A percentile compares a stretch with the other conserved stretches of the same genome.
Evolutionary conservation across 1,284 basidiomycete species (phyloP).

Genomic region (Fomes fomentarius): DNA sequence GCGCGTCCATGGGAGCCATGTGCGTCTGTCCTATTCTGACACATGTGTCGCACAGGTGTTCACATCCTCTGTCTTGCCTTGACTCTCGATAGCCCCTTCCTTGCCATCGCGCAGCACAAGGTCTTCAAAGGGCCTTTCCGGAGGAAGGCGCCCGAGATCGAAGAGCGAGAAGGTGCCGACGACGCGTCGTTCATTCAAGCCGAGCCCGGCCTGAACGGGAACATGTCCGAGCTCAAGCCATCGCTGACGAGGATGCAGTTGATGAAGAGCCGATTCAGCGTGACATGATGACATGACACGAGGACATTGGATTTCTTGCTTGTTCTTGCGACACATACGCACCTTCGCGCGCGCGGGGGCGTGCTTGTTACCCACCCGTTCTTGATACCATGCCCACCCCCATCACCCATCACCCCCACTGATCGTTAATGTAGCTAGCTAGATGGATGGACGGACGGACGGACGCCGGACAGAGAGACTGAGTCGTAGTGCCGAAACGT

Average conservation of each 20-base stretch:
- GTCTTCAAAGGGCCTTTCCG: conserved; percentile 35
- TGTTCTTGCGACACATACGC: too few relatives aligned
- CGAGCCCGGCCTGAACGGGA: neutral
- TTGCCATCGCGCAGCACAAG: conserved; percentile 33
- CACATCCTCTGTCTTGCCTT: neutral
- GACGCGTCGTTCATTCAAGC: conserved; percentile 3
- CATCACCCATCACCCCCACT: neutral
- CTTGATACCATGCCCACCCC: neutral
- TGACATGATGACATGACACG: conserved; percentile 5
- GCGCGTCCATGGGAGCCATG: conserved; percentile 42
- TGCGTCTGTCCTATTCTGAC: conserved; percentile 4
- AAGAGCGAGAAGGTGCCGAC: too few relatives aligned
- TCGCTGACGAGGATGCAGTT: conserved; percentile 10
- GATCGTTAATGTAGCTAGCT: neutral
- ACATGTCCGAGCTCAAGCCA: conserved; percentile 3
- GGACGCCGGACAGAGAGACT: neutral
- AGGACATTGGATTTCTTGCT: too few relatives aligned
- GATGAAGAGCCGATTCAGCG: conserved; percentile 21
- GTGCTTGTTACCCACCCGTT: neutral
- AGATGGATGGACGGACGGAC: neutral
- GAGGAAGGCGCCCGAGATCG: conserved; percentile 4
- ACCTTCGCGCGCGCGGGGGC: too few relatives aligned
- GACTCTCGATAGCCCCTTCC: conserved; percentile 27
- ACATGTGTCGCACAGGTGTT: too few relatives aligned
- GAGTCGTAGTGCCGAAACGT: too few relatives aligned